Evolutionary conservation across 2,329 filamentous ascomycete genomes (phyloP).

Genomic region (Penicillium fuscoglaucum): DNA sequence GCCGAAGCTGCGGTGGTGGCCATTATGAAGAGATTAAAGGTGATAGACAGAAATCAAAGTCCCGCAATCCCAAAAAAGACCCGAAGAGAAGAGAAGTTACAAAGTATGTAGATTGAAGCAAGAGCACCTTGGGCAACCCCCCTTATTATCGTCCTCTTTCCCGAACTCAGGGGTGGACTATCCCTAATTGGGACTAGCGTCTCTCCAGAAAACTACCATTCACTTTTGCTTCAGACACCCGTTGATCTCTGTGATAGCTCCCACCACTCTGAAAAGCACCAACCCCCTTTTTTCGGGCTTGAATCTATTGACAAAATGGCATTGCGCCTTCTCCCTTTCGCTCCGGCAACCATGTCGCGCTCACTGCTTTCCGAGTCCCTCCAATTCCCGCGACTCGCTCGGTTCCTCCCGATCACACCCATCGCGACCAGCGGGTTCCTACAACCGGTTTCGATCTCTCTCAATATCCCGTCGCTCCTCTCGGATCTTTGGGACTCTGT

Average conservation of each 20-base stretch:
- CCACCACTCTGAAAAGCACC: background rate
- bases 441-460: constrained; percentile 59
- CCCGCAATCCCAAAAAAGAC: constrained; percentile 9
- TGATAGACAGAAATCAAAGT: background rate
- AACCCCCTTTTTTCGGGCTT: background rate
- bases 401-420: constrained; percentile 42
- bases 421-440: constrained; percentile 59
- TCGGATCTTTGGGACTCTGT: constrained; percentile 90
- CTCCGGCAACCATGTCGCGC: constrained; percentile 15
- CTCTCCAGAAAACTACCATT: constrained; percentile 20
- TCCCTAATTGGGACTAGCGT: constrained; percentile 32
- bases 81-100: constrained; percentile 10
- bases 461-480: constrained; percentile 67
- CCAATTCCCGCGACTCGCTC: constrained; percentile 29
- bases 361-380: constrained; percentile 25
- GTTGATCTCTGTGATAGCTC: constrained; percentile 7
- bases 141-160: constrained; percentile 24
- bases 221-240: constrained; percentile 9
- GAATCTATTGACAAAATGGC: constrained; percentile 26
- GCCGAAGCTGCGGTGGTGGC: constrained; percentile 59
- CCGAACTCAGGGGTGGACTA: constrained; percentile 42
- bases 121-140: constrained; percentile 1
- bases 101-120: constrained; percentile 10
- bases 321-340: constrained; percentile 26
- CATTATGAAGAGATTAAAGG: constrained; percentile 51